A percentile compares a stretch with the other conserved stretches of the same genome.
phyloP scores from a whole-genome alignment of 495 filamentous ascomycete species.

The Penicillium chermesinum region DNA sequence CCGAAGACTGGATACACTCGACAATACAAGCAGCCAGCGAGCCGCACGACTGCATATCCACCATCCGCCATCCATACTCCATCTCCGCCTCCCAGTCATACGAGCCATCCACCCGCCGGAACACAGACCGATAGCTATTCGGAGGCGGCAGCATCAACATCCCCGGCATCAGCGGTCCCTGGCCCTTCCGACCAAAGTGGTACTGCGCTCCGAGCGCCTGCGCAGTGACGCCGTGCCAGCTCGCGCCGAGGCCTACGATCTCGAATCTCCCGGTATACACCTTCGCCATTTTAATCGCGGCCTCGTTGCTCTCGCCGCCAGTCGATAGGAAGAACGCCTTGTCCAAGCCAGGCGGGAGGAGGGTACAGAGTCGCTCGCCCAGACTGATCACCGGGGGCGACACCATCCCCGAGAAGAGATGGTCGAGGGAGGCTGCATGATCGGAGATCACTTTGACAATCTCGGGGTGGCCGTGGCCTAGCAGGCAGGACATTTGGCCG shows the following conservation, averaged over 20 bases:
- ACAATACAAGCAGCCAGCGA: slow-evolving; percentile 52
- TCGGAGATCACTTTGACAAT: slow-evolving; percentile 45
- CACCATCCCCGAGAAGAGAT: slow-evolving; percentile 52
- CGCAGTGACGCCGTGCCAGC: slow-evolving; percentile 50
- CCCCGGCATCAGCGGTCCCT: slow-evolving; percentile 33
- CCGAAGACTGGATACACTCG: slow-evolving; percentile 50
- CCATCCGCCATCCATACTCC: slow-evolving; percentile 48
- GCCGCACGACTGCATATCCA: slow-evolving; percentile 48
- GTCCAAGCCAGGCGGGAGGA: slow-evolving; percentile 43
- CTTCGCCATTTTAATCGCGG: slow-evolving; percentile 53
- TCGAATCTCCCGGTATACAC: slow-evolving; percentile 53
- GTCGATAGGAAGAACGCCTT: slow-evolving; percentile 53
- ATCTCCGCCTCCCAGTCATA: slow-evolving; percentile 56
- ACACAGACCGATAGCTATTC: slow-evolving; percentile 49
- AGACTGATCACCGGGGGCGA: slow-evolving; percentile 47
- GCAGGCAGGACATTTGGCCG: slow-evolving; percentile 51
- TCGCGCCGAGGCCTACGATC: slow-evolving; percentile 47
- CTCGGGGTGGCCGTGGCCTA: slow-evolving; percentile 55
- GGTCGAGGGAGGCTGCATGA: slow-evolving; percentile 43
- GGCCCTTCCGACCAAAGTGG: slow-evolving; percentile 39
- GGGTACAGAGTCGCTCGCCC: slow-evolving; percentile 37
- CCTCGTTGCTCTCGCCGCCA: slow-evolving; percentile 51
- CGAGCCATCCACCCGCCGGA: slow-evolving; percentile 43
- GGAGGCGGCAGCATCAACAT: slow-evolving; percentile 47
- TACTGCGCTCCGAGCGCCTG: slow-evolving; percentile 42